phyloP scores from a whole-genome alignment of 2,329 filamentous ascomycete genomes.

The Hypocreales sp. region DNA sequence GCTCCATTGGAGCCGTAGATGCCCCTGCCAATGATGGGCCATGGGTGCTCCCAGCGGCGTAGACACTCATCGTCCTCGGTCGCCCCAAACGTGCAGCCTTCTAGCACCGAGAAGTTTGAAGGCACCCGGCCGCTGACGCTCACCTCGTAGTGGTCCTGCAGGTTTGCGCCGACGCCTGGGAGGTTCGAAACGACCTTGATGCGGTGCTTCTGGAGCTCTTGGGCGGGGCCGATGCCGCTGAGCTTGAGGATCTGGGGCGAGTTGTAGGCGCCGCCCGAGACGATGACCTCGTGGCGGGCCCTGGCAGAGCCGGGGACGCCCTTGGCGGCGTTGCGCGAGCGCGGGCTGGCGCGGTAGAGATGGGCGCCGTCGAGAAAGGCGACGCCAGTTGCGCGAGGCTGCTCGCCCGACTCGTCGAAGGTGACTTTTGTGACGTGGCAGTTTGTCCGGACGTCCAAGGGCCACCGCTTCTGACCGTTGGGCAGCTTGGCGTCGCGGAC shows the following conservation, averaged over 20 bases:
- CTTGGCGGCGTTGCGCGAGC: slow-evolving; percentile 11
- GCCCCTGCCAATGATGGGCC: slow-evolving; percentile 4
- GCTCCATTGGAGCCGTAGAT: slow-evolving; percentile 10
- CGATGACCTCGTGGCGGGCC: slow-evolving; percentile 28
- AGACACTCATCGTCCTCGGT: slow-evolving; percentile 18
- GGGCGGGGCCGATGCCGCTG: slow-evolving; percentile 25
- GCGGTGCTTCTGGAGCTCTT: slow-evolving; percentile 20
- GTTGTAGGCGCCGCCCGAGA: slow-evolving; percentile 30
- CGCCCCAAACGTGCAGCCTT: slow-evolving; percentile 13
- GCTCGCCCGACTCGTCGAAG: slow-evolving; percentile 12
- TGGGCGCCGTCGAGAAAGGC: slow-evolving; percentile 24
- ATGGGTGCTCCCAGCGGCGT: slow-evolving; percentile 11
- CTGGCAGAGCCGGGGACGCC: slow-evolving; percentile 10
- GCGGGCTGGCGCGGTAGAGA: slow-evolving; percentile 26
- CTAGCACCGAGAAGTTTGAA: slow-evolving; percentile 2
- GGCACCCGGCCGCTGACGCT: slow-evolving; percentile 6
- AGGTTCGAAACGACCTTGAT: slow-evolving; percentile 39
- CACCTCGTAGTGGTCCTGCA: slow-evolving; percentile 14
- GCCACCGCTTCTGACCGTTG: slow-evolving; percentile 4
- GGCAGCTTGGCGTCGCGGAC: slow-evolving; percentile 10
- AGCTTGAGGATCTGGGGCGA: slow-evolving; percentile 30
- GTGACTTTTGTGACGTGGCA: slow-evolving; percentile 19
- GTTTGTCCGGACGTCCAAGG: slow-evolving; percentile 8
- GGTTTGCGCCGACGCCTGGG: slow-evolving; percentile 46
- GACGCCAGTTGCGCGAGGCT: slow-evolving; percentile 23